Percentiles rank a stretch among this genome's conserved stretches.
Conservation (phyloP, 352 stramenopile species). For the Phytophthora parvispora region DNA sequence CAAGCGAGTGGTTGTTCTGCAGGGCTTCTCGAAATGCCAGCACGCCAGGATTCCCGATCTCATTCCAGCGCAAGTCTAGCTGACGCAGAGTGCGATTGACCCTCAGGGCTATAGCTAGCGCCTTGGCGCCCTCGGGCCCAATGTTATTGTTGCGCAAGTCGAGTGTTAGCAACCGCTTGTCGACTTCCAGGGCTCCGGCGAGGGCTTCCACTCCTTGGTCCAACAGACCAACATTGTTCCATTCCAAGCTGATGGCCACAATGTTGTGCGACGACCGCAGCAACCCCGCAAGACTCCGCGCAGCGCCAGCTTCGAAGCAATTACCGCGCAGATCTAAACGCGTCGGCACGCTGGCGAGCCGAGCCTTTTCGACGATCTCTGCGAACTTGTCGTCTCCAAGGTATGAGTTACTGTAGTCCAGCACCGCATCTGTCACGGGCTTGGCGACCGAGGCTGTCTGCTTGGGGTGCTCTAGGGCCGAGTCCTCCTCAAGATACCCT, state of each 20-base stretch:
- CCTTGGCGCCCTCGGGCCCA: conserved; percentile 70
- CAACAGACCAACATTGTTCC: conserved; percentile 87
- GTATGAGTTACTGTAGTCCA: conserved; percentile 86
- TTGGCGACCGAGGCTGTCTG: neutral
- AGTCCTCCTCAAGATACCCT: conserved; percentile 15
- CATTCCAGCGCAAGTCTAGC: conserved; percentile 88
- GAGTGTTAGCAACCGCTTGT: conserved; percentile 69
- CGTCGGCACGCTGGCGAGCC: conserved; percentile 46
- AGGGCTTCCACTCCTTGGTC: conserved; percentile 79
- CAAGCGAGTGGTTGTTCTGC: conserved; percentile 74
- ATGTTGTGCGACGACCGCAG: conserved; percentile 64
- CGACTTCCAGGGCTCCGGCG: conserved; percentile 65
- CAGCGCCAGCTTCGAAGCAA: conserved; percentile 74
- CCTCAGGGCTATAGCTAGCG: conserved; percentile 62
- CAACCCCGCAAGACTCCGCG: conserved; percentile 59
- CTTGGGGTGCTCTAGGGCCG: conserved; percentile 13
- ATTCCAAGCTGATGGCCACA: conserved; percentile 78
- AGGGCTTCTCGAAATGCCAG: conserved; percentile 78
- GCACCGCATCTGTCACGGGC: conserved; percentile 18
- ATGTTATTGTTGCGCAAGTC: conserved; percentile 92
- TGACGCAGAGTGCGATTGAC: conserved; percentile 76
- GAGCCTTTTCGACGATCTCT: conserved; percentile 61
- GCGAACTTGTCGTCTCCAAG: conserved; percentile 73
- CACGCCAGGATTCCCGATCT: conserved; percentile 78
- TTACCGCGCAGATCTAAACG: conserved; percentile 80